These are phyloP conservation scores for Rhododendron ovatum DNA, from an alignment of 148 eudicot genomes.

Conservation along the genomic window DNA sequence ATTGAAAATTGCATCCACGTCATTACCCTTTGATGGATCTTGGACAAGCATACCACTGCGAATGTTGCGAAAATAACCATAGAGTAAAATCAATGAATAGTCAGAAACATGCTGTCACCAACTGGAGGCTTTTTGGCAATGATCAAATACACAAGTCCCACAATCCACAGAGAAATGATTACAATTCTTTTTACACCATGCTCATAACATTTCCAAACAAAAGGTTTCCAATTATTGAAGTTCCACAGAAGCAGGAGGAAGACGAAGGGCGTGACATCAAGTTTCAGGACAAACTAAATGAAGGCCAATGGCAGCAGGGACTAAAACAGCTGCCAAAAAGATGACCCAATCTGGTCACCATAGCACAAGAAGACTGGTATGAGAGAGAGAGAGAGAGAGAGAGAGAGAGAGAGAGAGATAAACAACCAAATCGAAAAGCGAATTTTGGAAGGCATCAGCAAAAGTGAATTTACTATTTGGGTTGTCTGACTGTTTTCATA, in stretches of 20 bases:
- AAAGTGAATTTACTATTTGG: neutral
- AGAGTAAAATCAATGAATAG: neutral
- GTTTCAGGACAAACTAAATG: neutral
- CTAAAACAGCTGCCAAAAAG: neutral
- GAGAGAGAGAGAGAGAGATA: too few relatives aligned
- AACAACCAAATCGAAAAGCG: too few relatives aligned
- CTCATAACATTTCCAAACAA: neutral
- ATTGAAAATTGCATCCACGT: slow-evolving; percentile 83
- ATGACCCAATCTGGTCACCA: neutral
- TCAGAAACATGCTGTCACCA: neutral
- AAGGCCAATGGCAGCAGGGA: neutral
- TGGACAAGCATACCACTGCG: slow-evolving; percentile 95
- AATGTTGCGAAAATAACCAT: neutral
- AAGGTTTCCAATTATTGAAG: neutral
- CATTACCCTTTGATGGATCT: slow-evolving; percentile 76
- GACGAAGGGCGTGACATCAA: neutral
- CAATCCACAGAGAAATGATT: neutral
- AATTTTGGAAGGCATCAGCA: neutral
- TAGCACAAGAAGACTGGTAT: neutral
- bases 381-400: neutral
- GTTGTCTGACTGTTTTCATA: neutral
- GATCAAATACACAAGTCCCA: neutral
- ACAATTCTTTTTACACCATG: neutral
- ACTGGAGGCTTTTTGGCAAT: neutral
- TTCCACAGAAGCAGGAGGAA: neutral